Evolutionary conservation across 148 eudicot species (phyloP).

Genomic region (Cornus suecica): DNA sequence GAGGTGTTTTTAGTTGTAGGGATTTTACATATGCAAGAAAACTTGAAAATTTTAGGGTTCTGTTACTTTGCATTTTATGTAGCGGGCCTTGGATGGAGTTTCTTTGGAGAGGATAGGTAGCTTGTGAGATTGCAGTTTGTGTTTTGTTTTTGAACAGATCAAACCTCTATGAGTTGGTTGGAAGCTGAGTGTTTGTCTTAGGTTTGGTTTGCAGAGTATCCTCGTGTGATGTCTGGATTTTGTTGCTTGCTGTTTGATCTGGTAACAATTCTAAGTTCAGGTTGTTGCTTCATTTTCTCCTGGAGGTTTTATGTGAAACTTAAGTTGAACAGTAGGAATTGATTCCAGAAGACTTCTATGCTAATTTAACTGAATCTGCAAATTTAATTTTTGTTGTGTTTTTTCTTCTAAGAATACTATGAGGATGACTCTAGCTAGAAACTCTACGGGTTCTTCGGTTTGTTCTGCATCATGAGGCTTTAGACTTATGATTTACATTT

Average conservation of each 20-base stretch:
- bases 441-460: not conserved
- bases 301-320: not conserved
- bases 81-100: no score
- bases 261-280: not conserved
- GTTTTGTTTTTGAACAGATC: not conserved
- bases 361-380: no score
- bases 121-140: not conserved
- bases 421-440: not conserved
- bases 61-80: not conserved
- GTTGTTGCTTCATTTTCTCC: not conserved
- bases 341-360: not conserved
- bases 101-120: not conserved
- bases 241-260: not conserved
- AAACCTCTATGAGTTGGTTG: not conserved
- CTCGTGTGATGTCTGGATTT: not conserved
- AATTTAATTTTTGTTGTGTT: not conserved
- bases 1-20: not conserved
- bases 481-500: not conserved
- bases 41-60: not conserved
- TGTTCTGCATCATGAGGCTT: not conserved
- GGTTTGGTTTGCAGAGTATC: not conserved
- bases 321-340: not conserved
- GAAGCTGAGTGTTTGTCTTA: not conserved
- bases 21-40: not conserved
- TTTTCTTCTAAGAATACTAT: not conserved